Evolutionary conservation across 2,329 filamentous ascomycete genomes (phyloP), one percentile per base, ranked within the genome.

Genomic region (Penicillium brasilianum): DNA sequence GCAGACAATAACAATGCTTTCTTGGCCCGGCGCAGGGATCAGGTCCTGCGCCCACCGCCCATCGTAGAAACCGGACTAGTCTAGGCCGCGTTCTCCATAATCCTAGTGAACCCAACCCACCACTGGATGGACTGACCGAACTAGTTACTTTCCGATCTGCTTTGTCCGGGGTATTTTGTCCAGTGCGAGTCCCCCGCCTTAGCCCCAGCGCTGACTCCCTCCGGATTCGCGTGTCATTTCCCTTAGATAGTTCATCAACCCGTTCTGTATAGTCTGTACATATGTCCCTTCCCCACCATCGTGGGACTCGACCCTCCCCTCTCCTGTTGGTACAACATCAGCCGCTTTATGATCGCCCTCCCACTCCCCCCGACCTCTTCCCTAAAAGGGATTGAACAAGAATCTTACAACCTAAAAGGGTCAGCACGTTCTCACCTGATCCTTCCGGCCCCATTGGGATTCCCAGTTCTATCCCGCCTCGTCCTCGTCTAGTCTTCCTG

Each of bases 381-480:
- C 30, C 48, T 13, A 50, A 50, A 34, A 2, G 10, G 44, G 25
- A 28, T 25, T n/a, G 39, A 20, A n/a, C n/a, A n/a, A n/a, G n/a
- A n/a, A n/a, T n/a, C n/a, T n/a, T n/a, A n/a, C n/a, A n/a, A n/a
- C 30, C 48, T 13, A 50, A 50, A 34, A 2, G 10, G 44, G 25
- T n/a, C 44, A 10, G 25, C 25, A 28, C 25, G 3, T 43, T 14
- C 51, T 53, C 50, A 53, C 50, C 50, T 53, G 50, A 53, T 41
- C 36, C 50, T 13, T 53, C 34, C 18, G 34, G 50, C 34, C 50
- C 50, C 50, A 39, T 53, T 53, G 2, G 18, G 14, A 25, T n/a
- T 18, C 36, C 34, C 34, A 30, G 18, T 28, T 25, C 52, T 43
- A 22, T 32, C 37, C 34, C n/a, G 50, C 39, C 52, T 55, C 39